Conservation (phyloP, 805 yeast species). For the Hanseniaspora pseudoguilliermondii region DNA sequence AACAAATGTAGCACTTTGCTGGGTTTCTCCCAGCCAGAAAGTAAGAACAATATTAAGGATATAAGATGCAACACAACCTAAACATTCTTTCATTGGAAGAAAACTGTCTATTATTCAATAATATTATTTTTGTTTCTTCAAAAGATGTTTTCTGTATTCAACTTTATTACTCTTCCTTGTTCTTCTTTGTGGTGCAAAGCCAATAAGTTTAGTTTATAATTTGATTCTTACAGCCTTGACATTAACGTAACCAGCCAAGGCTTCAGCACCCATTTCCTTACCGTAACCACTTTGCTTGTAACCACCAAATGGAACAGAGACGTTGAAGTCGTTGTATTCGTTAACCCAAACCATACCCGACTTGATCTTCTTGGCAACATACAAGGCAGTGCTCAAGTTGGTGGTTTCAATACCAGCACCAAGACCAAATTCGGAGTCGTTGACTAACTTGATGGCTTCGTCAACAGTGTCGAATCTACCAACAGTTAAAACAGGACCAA, state of each 20-base stretch:
- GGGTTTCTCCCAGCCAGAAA: too few species aligned
- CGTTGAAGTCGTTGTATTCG: constrained; percentile 68
- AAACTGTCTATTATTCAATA: constrained; percentile 44
- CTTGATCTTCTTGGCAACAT: constrained; percentile 49
- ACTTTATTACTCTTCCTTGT: constrained; percentile 47
- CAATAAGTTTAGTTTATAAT: constrained; percentile 15
- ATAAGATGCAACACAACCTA: too few species aligned
- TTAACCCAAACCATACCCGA: constrained; percentile 75
- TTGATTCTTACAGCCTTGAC: constrained; percentile 60
- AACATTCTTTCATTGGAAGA: too few species aligned
- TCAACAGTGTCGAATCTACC: constrained; percentile 56
- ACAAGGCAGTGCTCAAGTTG: constrained; percentile 46
- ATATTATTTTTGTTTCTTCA: constrained; percentile 44
- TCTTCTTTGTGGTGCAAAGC: constrained; percentile 33
- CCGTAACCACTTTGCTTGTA: constrained; percentile 71
- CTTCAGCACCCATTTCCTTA: constrained; percentile 76
- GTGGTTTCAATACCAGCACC: constrained; percentile 72
- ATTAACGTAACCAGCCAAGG: constrained; percentile 63
- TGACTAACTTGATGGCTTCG: constrained; percentile 54
- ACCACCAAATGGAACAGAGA: constrained; percentile 71
- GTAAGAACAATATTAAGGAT: too few species aligned
- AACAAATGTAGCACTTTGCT: constrained; percentile 51
- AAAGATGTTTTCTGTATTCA: constrained; percentile 37
- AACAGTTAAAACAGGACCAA: constrained; percentile 67
- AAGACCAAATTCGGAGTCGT: constrained; percentile 61